These are phyloP conservation scores for Arthrinium phaeospermum DNA, from an alignment of 2,329 filamentous ascomycete species.

Conservation along the genomic window DNA sequence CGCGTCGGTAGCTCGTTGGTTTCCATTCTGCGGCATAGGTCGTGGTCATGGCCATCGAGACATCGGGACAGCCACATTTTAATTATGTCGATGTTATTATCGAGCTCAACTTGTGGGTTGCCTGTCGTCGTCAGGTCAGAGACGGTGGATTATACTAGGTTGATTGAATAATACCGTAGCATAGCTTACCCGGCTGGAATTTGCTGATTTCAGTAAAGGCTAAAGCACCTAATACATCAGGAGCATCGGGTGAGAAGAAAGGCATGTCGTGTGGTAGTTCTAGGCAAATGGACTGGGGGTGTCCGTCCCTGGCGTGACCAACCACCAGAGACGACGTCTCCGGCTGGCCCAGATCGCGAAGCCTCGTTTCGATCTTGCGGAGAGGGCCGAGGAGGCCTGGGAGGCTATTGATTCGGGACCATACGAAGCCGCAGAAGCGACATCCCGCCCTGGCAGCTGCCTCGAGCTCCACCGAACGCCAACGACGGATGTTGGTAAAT, in stretches of 20 bases:
- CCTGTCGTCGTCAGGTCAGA: no score
- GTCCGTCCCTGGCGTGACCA: no score
- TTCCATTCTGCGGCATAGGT: not conserved
- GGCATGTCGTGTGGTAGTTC: not conserved
- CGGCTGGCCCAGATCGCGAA: not conserved
- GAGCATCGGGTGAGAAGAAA: no score
- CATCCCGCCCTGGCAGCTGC: slow-evolving; percentile 17
- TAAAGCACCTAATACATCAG: no score
- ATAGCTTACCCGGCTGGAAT: not conserved
- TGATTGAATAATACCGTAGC: no score
- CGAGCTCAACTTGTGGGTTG: no score
- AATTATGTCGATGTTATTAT: no score
- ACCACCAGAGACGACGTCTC: not conserved
- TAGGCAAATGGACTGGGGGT: no score
- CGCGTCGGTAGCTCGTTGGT: not conserved
- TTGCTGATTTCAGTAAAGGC: slow-evolving; percentile 3
- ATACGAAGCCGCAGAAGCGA: slow-evolving; percentile 4
- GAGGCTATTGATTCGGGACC: not conserved
- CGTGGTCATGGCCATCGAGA: no score
- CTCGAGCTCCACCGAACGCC: not conserved
- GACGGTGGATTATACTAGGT: not conserved
- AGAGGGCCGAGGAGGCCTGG: not conserved
- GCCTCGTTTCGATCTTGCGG: slow-evolving; percentile 1
- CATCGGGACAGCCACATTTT: not conserved
- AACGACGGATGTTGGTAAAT: no score